These are phyloP conservation scores for Podila clonocystis DNA, from an alignment of 192 early-diverging fungal genomes.

Conservation along the genomic window DNA sequence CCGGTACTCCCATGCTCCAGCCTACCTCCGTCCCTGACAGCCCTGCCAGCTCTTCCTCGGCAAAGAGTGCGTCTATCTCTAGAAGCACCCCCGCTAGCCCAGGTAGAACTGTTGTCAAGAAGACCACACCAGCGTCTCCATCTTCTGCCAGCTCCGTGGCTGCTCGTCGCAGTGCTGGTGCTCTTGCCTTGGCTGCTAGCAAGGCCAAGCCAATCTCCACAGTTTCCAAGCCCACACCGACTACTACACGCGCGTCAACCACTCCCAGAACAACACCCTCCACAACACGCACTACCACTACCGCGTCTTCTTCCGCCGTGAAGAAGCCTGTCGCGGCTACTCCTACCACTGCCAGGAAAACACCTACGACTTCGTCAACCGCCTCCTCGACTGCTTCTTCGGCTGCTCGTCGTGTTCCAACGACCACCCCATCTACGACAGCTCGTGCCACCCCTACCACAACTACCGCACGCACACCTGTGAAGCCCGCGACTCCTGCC, in stretches of 20 bases:
- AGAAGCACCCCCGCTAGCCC: slow-evolving; percentile 20
- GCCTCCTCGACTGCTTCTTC: neutral
- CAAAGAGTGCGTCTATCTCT: neutral
- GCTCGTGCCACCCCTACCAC: neutral
- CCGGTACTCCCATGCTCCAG: neutral
- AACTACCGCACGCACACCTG: neutral
- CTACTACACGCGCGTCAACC: neutral
- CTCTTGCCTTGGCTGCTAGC: slow-evolving; percentile 17
- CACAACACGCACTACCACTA: neutral
- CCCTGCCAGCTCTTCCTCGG: slow-evolving; percentile 13
- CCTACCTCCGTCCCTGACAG: neutral
- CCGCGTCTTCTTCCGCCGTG: neutral
- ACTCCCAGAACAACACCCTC: slow-evolving; percentile 12
- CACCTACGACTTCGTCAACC: neutral
- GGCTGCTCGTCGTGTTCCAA: neutral
- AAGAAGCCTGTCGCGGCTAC: neutral
- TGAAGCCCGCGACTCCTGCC: neutral
- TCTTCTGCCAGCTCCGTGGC: slow-evolving; percentile 5
- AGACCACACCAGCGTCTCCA: neutral
- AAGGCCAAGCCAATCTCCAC: slow-evolving; percentile 21
- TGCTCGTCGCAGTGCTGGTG: slow-evolving; percentile 28
- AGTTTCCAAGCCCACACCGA: slow-evolving; percentile 6
- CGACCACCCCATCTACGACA: neutral
- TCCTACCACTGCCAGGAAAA: neutral
- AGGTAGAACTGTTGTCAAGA: slow-evolving; percentile 7